These are phyloP conservation scores for Cephaloascus fragrans DNA, from an alignment of 805 yeast genomes.

Conservation along the genomic window DNA sequence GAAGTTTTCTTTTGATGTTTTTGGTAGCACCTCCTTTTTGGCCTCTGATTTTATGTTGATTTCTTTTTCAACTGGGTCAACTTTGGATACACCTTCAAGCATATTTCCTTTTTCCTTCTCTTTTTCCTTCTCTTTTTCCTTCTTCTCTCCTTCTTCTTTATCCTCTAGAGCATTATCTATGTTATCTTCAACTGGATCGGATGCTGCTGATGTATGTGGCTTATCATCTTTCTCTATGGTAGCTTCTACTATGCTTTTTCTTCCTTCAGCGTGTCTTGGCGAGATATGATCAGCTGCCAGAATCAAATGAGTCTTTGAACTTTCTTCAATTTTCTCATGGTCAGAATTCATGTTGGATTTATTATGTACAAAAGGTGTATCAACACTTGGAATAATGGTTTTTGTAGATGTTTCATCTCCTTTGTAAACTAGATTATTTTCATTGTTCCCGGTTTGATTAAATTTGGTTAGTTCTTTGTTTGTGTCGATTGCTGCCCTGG, in stretches of 20 bases:
- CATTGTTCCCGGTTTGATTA: too few species aligned
- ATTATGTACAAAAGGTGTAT: background rate
- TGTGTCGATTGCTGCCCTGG: too few species aligned
- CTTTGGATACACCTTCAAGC: background rate
- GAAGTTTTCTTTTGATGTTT: too few species aligned
- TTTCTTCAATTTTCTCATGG: conserved; percentile 1
- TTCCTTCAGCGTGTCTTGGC: too few species aligned
- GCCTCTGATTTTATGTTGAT: background rate
- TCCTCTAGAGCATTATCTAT: background rate
- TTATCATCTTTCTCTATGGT: conserved; percentile 1
- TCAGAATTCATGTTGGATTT: background rate
- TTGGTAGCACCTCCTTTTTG: too few species aligned
- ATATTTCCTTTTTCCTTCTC: conserved; percentile 3
- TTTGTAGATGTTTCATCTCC: too few species aligned
- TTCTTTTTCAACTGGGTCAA: background rate
- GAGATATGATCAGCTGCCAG: too few species aligned
- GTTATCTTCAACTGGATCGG: background rate
- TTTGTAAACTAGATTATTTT: too few species aligned
- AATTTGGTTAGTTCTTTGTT: too few species aligned
- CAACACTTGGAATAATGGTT: too few species aligned
- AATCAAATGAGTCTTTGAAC: too few species aligned
- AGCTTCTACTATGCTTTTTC: conserved; percentile 1
- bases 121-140: conserved; percentile 4
- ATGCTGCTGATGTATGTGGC: background rate
- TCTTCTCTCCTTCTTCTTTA: conserved; percentile 2